Conservation (phyloP, 2,329 filamentous ascomycete genomes). For the Fusarium pseudonygamai region DNA sequence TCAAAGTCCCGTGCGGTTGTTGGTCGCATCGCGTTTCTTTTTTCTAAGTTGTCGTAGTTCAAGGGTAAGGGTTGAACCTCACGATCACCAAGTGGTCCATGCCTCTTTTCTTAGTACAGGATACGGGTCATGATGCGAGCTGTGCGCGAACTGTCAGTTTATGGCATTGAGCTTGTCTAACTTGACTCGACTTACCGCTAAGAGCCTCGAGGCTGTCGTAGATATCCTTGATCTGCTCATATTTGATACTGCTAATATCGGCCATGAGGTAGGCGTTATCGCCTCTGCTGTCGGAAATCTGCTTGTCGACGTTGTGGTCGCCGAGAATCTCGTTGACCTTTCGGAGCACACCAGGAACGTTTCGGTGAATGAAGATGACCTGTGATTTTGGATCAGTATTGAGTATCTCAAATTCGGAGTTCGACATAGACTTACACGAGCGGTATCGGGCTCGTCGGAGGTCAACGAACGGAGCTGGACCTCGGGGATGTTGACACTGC, state of each 20-base stretch:
- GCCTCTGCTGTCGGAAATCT: conserved; percentile 94
- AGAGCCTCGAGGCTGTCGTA: conserved; percentile 84
- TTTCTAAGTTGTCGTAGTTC: not conserved
- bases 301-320: conserved; percentile 98
- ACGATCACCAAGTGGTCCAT: conserved; percentile 7
- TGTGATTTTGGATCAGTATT: conserved; percentile 44
- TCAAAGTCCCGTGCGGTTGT: conserved; percentile 16
- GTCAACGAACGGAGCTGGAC: conserved; percentile 90
- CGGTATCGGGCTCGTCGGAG: conserved; percentile 87
- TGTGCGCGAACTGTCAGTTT: conserved; percentile 37
- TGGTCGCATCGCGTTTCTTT: conserved; percentile 28
- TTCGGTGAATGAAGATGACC: conserved; percentile 96
- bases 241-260: conserved; percentile 88
- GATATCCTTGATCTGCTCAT: conserved; percentile 84
- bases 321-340: conserved; percentile 95
- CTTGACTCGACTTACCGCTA: conserved; percentile 67
- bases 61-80: conserved; percentile 29
- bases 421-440: conserved; percentile 65
- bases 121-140: conserved; percentile 59
- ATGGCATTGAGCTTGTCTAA: not conserved
- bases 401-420: not conserved
- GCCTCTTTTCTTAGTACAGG: conserved; percentile 51
- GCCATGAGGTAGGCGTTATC: conserved; percentile 98
- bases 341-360: conserved; percentile 92
- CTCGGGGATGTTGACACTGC: conserved; percentile 97